Evolutionary conservation across 1,139 yeast genomes (phyloP).

Genomic region (Debaryomyces singareniensis): DNA sequence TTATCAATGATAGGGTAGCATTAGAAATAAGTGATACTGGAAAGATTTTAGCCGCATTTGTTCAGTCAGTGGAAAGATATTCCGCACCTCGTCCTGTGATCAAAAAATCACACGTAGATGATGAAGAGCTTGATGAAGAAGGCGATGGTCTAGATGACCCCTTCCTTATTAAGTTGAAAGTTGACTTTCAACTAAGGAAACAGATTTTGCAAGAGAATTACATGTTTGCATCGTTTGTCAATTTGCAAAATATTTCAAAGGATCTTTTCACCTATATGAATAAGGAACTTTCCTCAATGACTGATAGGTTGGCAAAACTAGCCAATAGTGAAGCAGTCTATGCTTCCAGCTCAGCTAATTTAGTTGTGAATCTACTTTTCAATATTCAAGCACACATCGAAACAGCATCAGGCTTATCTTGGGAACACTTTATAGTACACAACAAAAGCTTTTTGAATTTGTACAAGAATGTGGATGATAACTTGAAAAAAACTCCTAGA

Average conservation of each 20-base stretch:
- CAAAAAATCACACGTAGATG: slow-evolving; percentile 14
- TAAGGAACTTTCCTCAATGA: slow-evolving; percentile 28
- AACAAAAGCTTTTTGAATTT: slow-evolving; percentile 33
- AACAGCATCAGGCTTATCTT: slow-evolving; percentile 21
- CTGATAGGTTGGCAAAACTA: slow-evolving; percentile 32
- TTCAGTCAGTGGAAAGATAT: slow-evolving; percentile 29
- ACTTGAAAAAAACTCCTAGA: slow-evolving; percentile 26
- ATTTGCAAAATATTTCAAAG: slow-evolving; percentile 38
- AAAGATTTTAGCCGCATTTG: slow-evolving; percentile 24
- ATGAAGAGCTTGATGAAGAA: slow-evolving; percentile 13
- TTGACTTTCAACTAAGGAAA: slow-evolving; percentile 37
- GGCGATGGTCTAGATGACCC: slow-evolving; percentile 34
- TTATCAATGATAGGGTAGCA: slow-evolving; percentile 30
- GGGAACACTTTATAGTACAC: slow-evolving; percentile 35
- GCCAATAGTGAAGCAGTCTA: slow-evolving; percentile 16
- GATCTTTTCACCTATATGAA: slow-evolving; percentile 34
- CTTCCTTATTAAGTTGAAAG: slow-evolving; percentile 32
- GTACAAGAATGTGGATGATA: slow-evolving; percentile 18
- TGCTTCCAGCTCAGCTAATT: slow-evolving; percentile 6
- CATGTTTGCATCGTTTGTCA: slow-evolving; percentile 38
- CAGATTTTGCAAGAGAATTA: slow-evolving; percentile 40
- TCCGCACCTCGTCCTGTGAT: slow-evolving; percentile 22
- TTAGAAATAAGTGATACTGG: slow-evolving; percentile 40
- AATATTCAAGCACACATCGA: slow-evolving; percentile 18
- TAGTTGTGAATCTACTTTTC: slow-evolving; percentile 5